Evolutionary conservation across 2,329 filamentous ascomycete species (phyloP), one percentile per base, ranked within the genome.

Genomic region (Cytospora piceae): DNA sequence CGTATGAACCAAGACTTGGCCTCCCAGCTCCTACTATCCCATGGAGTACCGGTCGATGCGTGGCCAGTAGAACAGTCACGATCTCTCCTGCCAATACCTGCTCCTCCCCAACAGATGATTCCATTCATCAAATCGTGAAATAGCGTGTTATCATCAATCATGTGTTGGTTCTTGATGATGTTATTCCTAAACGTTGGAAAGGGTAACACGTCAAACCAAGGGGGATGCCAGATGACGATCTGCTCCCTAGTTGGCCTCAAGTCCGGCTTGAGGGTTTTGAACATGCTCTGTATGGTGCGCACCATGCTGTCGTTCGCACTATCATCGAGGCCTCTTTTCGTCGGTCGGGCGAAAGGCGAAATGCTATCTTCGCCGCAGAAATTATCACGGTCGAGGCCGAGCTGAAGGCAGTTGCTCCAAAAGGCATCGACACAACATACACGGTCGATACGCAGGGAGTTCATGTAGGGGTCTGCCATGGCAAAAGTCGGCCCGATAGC

Each of bases 281-380:
- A 73, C 14, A 70, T 72, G 15, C 55, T 60, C 64, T 73, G 71
- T 6, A 73, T 69, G 2, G 69, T 65, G 24, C 15, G 52, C 22
- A 73, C 66, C 14, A 66, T 46, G 31, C 4, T 22, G 11, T 65
- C 63, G 5, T 67, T 52, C 12, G 69, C 64, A 4, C 27, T n/a
- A 5, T 62, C 46, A 14, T 60, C 52, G 24, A 67, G 59, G 1
- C 31, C 56, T 1, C 52, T 37, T 32, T 24, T 60, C 4, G 52
- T 24, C 3, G 67, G 24, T 4, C 70, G 71, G 57, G 71, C 74
- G 64, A 75, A 75, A 1, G 72, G 72, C 1, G 73, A 75, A 12
- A 67, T 39, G n/a, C 69, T 66, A 32, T 72, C 68, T 1, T 71
- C 69, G 4, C 53, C 68, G 60, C 73, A 75, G 22, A 75, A 63